Base-by-base conservation (phyloP, 106 monocot species). In the Dioscorea dumetorum region DNA sequence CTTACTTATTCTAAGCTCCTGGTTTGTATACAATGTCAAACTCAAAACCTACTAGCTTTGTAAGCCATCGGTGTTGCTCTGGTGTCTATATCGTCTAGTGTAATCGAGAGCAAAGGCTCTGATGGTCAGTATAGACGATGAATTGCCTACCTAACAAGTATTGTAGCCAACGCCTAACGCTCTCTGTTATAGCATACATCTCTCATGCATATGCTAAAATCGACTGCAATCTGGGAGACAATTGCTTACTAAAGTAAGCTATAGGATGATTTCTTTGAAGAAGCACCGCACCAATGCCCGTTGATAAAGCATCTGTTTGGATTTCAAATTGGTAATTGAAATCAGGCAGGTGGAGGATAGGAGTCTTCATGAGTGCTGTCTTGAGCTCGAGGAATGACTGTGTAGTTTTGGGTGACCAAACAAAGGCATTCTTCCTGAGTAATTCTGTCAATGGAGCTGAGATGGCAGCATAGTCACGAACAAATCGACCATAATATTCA, bases 191-290 rank as follows among this genome's bases (percentile, higher is more conserved):
- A 1, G 3, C 28, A 3, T 28, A 69, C 79, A 1, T 35, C 50
- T 17, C 61, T 5, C 5, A 63, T 5, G 2, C 79, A 64, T 79
- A 74, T 0, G 69, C 50, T 10, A 56, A 79, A 20, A 24, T 61
- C 0, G 12, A 68, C 50, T 54, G 49, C 5, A 20, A 57, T 4
- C 12, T 18, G 0, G 41, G 7, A 0, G 53, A 57, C 6, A 78
- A 22, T 1, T 13, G 18, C 14, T 67, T 24, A 35, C 71, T 72
- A 14, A 59, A 59, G 13, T 48, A 78, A 3, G 72, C 41, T 0
- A 41, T 0, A 8, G 41, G 31, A 20, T 71, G 72, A 16, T 70
- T 51, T 22, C 41, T 33, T 11, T 64, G 10, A 9, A 64, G 20
- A 33, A 35, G 4, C 64, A 33, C 62, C 62, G 70, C 70, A 33